phyloP scores from a whole-genome alignment of 2,329 filamentous ascomycete species.

The Ceratocystis diversiconidia region DNA sequence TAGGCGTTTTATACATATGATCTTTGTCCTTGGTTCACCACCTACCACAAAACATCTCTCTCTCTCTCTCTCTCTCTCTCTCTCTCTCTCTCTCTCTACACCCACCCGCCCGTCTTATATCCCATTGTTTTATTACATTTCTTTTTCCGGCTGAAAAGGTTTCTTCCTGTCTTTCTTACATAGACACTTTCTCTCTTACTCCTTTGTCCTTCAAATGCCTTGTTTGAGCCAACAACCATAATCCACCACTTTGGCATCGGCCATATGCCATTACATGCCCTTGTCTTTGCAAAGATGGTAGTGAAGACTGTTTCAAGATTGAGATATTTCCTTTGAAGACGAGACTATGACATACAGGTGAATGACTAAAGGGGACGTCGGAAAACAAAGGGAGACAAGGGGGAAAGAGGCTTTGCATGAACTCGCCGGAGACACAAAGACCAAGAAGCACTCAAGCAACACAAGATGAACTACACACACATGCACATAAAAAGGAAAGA shows the following conservation, averaged over 20 bases:
- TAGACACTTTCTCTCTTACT: background rate
- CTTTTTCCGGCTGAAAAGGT: slow-evolving; percentile 9
- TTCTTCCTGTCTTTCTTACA: background rate
- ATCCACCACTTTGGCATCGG: background rate
- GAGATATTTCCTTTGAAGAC: no score
- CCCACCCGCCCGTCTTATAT: slow-evolving; percentile 11
- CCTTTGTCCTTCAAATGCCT: background rate
- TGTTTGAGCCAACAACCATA: slow-evolving; percentile 7
- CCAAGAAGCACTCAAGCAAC: background rate
- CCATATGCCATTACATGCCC: background rate
- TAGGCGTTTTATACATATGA: slow-evolving; percentile 15
- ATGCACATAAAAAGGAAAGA: background rate
- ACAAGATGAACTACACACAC: no score
- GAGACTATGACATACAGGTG: background rate
- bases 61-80: slow-evolving; percentile 4
- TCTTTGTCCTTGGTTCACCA: slow-evolving; percentile 14
- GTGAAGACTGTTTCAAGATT: background rate
- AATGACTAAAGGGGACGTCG: background rate
- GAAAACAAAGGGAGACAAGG: background rate
- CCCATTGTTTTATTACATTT: slow-evolving; percentile 17
- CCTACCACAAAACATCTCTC: background rate
- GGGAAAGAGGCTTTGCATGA: background rate
- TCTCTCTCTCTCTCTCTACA: slow-evolving; percentile 10
- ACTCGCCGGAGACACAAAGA: background rate
- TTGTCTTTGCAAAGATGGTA: background rate